Conservation (phyloP, 202 grass and related monocot species). For the Saccharum hybrid region DNA sequence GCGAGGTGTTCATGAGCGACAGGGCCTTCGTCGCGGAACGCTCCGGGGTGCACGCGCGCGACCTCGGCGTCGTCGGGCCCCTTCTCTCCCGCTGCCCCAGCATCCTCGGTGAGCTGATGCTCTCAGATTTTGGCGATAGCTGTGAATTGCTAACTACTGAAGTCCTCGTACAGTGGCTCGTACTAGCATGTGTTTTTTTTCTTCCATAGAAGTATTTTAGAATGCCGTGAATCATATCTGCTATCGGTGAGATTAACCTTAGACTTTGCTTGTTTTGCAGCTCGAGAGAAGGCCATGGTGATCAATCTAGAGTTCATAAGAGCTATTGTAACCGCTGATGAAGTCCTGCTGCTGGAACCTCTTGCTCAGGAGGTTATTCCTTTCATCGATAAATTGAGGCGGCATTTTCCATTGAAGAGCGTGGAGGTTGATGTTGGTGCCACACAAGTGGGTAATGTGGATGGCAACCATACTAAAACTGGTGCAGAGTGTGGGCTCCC, state of each 20-base stretch:
- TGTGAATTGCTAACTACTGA: not conserved
- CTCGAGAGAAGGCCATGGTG: constrained; percentile 76
- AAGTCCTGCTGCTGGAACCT: constrained; percentile 73
- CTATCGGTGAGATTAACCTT: not conserved
- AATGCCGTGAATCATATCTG: not conserved
- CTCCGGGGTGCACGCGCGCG: constrained; percentile 56
- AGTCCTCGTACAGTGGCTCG: not conserved
- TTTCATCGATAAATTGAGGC: constrained; percentile 70
- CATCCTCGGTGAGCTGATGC: constrained; percentile 59
- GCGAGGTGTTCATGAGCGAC: constrained; percentile 68
- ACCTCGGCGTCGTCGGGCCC: constrained; percentile 63
- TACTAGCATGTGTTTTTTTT: not conserved
- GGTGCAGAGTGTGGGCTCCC: constrained; percentile 55
- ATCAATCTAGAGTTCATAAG: constrained; percentile 77
- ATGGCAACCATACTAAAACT: not conserved
- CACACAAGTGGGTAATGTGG: constrained; percentile 26
- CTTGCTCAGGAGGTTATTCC: constrained; percentile 77
- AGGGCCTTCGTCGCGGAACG: constrained; percentile 61
- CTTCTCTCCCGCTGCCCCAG: constrained; percentile 61
- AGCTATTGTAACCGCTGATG: constrained; percentile 73
- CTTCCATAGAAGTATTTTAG: not conserved
- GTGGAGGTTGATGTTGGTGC: constrained; percentile 16
- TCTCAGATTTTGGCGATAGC: not conserved
- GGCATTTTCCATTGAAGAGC: constrained; percentile 47
- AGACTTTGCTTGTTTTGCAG: constrained; percentile 41